Evolutionary conservation across 495 filamentous ascomycete genomes (phyloP), one percentile per base, ranked within the genome.

Genomic region (Hypoxylon perforatum): DNA sequence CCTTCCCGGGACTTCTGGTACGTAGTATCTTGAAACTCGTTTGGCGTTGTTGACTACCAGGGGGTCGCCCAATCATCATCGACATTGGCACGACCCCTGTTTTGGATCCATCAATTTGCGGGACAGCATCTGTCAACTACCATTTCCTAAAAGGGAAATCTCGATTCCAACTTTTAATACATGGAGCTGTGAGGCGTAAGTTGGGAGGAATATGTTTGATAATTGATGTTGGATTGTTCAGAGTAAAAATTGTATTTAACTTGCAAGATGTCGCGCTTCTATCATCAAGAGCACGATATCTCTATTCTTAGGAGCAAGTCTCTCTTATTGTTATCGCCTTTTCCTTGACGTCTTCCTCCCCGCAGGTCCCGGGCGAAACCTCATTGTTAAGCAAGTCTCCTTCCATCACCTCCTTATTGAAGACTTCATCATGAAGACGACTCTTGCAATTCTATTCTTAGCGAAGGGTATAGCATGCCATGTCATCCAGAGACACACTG

Each of bases 91-190:
- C 23, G 25, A 57, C 22, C 33, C 18, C 1, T 33, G 38, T 17
- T 57, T 45, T 44, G 35, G 18, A 33, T 23, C 44, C n/a, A 33
- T 25, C 35, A 62, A 57, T 53, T 57, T 60, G 35, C 12, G 18
- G 35, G 38, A 35, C 39, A 22, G 42, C 33, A 60, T 49, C 49
- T 55, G 41, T 33, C 22, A 36, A 59, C 50, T 41, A 25, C 23
- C 14, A 41, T 61, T 57, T 46, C 64, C 57, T 7, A 61, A 61
- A 57, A 10, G 4, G 57, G 64, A 41, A 67, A 57, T 57, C 10
- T 42, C 18, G 57, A 67, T 67, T 67, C 51, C 64, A 67, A 57
- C 47, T 14, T 57, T 45, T 38, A 49, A 42, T 62, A 51, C 57
- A 41, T 7, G 51, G 41, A 58, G 53, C 18, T 38, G n/a, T 7